Percentiles rank a stretch among this genome's conserved stretches.
Conservation (phyloP, 2,329 filamentous ascomycete species). For the Lachnellula subtilissima region DNA sequence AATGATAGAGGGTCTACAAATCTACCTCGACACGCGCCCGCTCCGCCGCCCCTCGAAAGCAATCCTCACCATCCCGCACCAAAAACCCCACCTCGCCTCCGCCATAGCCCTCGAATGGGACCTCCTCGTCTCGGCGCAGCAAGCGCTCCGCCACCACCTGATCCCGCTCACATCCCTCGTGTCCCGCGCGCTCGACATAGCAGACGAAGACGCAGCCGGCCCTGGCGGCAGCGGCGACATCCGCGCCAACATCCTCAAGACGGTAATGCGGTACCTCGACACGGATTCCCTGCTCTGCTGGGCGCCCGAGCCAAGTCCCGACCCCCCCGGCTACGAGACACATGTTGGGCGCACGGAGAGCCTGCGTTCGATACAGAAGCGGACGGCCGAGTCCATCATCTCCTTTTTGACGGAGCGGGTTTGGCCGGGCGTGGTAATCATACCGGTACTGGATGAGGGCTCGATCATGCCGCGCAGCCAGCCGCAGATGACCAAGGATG, state of each 20-base stretch:
- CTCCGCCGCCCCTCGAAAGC: constrained; percentile 74
- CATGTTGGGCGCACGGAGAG: constrained; percentile 46
- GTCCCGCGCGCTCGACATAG: constrained; percentile 79
- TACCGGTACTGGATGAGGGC: constrained; percentile 72
- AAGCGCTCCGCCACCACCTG: constrained; percentile 79
- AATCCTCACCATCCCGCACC: constrained; percentile 65
- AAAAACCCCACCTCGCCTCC: constrained; percentile 76
- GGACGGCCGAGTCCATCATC: constrained; percentile 65
- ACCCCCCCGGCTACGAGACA: constrained; percentile 41
- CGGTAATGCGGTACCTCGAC: constrained; percentile 78
- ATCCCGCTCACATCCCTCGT: constrained; percentile 85
- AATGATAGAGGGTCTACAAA: constrained; percentile 36
- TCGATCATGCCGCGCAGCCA: constrained; percentile 74
- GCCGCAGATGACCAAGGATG: constrained; percentile 65
- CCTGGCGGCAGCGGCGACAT: constrained; percentile 43
- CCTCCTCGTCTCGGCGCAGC: constrained; percentile 70
- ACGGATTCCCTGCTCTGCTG: constrained; percentile 93
- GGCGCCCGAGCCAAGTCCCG: constrained; percentile 54
- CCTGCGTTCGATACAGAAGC: constrained; percentile 68
- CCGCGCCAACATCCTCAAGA: constrained; percentile 59
- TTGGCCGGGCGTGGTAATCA: constrained; percentile 78
- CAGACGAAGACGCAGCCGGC: constrained; percentile 52
- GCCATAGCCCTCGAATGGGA: constrained; percentile 95
- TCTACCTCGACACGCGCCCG: constrained; percentile 73
- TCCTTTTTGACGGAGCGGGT: constrained; percentile 65